These are phyloP conservation scores for Coemansia sp. DNA, from an alignment of 192 early-diverging fungal species.

Conservation along the genomic window DNA sequence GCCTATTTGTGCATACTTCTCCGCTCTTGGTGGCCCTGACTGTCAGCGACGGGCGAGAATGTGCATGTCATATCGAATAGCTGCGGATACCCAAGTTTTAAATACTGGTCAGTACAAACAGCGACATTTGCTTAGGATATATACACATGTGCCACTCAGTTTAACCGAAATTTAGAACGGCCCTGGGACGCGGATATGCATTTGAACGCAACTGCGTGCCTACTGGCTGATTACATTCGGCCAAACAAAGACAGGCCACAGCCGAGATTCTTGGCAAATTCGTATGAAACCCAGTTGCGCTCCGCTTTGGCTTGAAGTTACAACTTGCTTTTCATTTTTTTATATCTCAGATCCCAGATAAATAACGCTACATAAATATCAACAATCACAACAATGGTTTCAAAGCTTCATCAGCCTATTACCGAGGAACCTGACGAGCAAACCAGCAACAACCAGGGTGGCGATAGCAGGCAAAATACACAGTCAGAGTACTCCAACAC, in stretches of 20 bases:
- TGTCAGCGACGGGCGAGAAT: not conserved
- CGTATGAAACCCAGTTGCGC: not conserved
- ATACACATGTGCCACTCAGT: no score
- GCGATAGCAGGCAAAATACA: not conserved
- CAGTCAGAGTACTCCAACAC: not conserved
- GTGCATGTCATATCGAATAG: not conserved
- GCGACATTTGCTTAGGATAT: not conserved
- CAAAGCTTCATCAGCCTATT: constrained; percentile 32
- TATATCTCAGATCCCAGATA: not conserved
- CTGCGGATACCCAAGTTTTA: not conserved
- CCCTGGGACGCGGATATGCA: not conserved
- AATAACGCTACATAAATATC: not conserved
- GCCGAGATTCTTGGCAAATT: constrained; percentile 1
- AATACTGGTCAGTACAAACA: not conserved
- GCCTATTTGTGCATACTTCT: constrained; percentile 3
- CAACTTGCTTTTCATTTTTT: not conserved
- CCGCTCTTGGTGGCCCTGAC: not conserved
- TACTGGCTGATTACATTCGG: not conserved
- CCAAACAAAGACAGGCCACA: not conserved
- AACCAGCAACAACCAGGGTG: not conserved
- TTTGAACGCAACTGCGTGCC: not conserved
- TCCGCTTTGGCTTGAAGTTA: not conserved
- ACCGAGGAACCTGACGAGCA: constrained; percentile 10
- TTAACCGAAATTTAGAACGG: not conserved
- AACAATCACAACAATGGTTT: constrained; percentile 14